These are phyloP conservation scores for Hansenula sp. DNA, from an alignment of 1,139 yeast species.

Conservation along the genomic window DNA sequence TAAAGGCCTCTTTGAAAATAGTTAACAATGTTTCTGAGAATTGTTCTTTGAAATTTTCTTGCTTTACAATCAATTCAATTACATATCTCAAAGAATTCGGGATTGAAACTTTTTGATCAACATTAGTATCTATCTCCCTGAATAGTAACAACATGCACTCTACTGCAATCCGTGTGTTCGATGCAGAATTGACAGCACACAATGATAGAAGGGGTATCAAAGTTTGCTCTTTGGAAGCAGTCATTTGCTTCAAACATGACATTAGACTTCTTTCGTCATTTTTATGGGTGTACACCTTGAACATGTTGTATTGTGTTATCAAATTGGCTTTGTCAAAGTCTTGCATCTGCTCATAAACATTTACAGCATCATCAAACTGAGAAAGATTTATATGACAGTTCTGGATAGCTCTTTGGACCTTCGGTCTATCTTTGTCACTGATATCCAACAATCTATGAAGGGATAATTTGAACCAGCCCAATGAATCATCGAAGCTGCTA, in stretches of 20 bases:
- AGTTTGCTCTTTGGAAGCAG: conserved; percentile 11
- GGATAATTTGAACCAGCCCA: conserved; percentile 26
- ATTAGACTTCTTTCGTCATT: conserved; percentile 12
- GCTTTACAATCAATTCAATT: conserved; percentile 22
- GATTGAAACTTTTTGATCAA: conserved; percentile 13
- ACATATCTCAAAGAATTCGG: conserved; percentile 22
- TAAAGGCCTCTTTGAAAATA: conserved; percentile 13
- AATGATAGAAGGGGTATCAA: conserved; percentile 18
- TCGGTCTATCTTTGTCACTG: conserved; percentile 23
- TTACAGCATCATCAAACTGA: conserved; percentile 14
- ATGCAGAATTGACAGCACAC: conserved; percentile 15
- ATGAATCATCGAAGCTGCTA: conserved; percentile 14
- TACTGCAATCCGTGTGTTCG: conserved; percentile 15
- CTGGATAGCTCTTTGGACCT: conserved; percentile 27
- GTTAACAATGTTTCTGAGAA: conserved; percentile 11
- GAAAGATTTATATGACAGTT: conserved; percentile 20
- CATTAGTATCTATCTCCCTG: conserved; percentile 10
- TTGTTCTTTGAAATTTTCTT: conserved; percentile 7
- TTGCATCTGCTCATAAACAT: conserved; percentile 15
- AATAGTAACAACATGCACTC: conserved; percentile 18
- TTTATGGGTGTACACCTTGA: conserved; percentile 17
- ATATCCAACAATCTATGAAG: conserved; percentile 22
- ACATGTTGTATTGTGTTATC: conserved; percentile 27
- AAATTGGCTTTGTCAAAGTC: conserved; percentile 15
- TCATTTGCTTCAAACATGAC: conserved; percentile 6